Base-by-base conservation (phyloP, 2,329 filamentous ascomycete genomes). In the Curvularia lunata region DNA sequence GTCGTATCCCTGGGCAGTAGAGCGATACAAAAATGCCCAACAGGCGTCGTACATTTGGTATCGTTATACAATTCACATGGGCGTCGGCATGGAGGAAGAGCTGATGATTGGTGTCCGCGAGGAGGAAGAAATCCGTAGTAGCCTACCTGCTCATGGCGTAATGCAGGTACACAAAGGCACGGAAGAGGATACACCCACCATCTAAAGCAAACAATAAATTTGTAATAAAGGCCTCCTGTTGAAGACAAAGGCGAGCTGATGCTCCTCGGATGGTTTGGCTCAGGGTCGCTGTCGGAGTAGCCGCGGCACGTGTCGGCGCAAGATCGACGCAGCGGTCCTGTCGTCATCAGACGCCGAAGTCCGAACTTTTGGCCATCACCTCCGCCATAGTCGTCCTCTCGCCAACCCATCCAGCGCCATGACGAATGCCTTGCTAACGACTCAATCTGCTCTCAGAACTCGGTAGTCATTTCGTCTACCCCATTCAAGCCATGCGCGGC, bases 401-500 rank as follows among this genome's bases (percentile, higher is more conserved):
- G 47, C 42, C 54, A 49, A 50, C 52, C 34, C 48, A 21, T 52
- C 54, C 41, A 60, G 46, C 63, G 56, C 64, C 63, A 73, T 73
- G 71, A 70, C 63, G 64, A 66, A 62, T 63, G 58, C 59, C 41
- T 47, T 52, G 27, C 62, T 58, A 62, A 45, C 53, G 51, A 43
- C 51, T 48, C 63, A 60, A 60, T 55, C 45, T 56, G 63, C 32
- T 52, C 51, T 49, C 32, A 56, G 18, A 41, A 53, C 50, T 43
- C 63, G 70, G 70, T 73, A 73, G 68, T 67, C 40, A 32, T 19
- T 34, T 57, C 47, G 61, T 67, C 64, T 68, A 54, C 65, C 62
- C 51, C 9, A 54, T 47, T 52, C 51, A 48, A 66, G 71, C 70
- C 56, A 77, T 77, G 75, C 74, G 74, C 69, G 66, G 68, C 62